Base-by-base conservation (phyloP, 768 basidiomycete species). In the Tricholoma terreum region DNA sequence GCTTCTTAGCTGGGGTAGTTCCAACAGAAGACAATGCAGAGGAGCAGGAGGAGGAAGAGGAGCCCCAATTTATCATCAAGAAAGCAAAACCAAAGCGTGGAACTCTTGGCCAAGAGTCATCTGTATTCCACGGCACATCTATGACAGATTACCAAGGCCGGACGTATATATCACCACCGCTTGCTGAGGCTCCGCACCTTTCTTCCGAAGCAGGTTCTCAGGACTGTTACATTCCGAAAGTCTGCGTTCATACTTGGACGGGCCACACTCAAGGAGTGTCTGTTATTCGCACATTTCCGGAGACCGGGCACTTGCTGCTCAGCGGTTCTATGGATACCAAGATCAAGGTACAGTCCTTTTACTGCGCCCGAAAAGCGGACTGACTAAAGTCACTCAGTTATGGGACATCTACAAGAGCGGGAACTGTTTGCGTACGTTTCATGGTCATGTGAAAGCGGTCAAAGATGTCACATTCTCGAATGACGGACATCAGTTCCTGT, bases 371-470 rank as follows among this genome's bases (percentile, higher is more conserved):
- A 42, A 50, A 48, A 40, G 46, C 31, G 27, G 49, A 45, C 54
- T 27, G 46, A n/a, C 54, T 40, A 57, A 52, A 61, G 62, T 17
- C 61, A 30, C 42, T n/a, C 64, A 98, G 94, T 81, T 99, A 31
- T 99, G 97, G 97, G 97, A 98, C 67, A 83, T 98, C 2, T 98
- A 99, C 68, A 92, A 91, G 43, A 92, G 96, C 65, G 94, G 94
- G 52, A 97, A 98, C 63, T 98, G 96, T 71, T 75, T 99, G 50
- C 84, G 97, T 31, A 98, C 97, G 0, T 99, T 98, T 80, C 89
- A 95, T 71, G 97, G 97, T 3, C 97, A 99, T 71, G 84, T 87
- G 51, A 94, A 97, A 67, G 94, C 95, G 24, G 94, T 99, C 62
- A 97, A 97, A 72, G 97, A 99, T 61, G 81, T 99, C 59, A 86